Conservation (phyloP, 2,329 filamentous ascomycete species). For the Coleophoma eucalyptorum region DNA sequence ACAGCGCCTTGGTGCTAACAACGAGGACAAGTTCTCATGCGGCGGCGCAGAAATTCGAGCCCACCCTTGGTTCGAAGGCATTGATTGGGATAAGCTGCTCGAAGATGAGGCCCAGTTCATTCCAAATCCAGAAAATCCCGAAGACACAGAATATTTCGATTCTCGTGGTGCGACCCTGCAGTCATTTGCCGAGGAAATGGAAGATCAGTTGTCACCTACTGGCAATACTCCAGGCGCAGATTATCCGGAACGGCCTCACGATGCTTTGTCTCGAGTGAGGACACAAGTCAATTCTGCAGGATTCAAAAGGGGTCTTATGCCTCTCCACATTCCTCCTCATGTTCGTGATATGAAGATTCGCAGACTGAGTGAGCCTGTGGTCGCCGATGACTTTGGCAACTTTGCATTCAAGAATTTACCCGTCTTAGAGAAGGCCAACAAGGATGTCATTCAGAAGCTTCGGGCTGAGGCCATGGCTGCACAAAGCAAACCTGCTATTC, state of each 20-base stretch:
- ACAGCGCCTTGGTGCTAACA: conserved; percentile 80
- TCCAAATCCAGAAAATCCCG: conserved; percentile 85
- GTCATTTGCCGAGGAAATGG: conserved; percentile 89
- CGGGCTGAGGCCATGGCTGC: conserved; percentile 81
- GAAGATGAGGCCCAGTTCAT: conserved; percentile 96
- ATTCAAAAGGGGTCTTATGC: conserved; percentile 92
- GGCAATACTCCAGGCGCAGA: conserved; percentile 65
- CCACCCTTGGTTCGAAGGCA: conserved; percentile 82
- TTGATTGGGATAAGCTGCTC: conserved; percentile 88
- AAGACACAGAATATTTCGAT: conserved; percentile 98
- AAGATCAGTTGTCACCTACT: conserved; percentile 80
- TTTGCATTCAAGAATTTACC: conserved; percentile 98
- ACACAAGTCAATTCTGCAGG: conserved; percentile 70
- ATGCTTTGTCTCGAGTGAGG: conserved; percentile 85
- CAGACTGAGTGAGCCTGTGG: conserved; percentile 84
- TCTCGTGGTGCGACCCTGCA: conserved; percentile 85
- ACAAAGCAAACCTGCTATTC: conserved; percentile 44
- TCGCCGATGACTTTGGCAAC: conserved; percentile 88
- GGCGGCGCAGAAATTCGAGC: conserved; percentile 88
- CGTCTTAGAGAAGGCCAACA: conserved; percentile 96
- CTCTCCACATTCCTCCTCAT: conserved; percentile 92
- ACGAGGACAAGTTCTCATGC: conserved; percentile 73
- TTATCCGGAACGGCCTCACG: conserved; percentile 86
- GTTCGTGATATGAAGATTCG: conserved; percentile 87
- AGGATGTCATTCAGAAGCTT: conserved; percentile 96